Conservation (phyloP, 2,329 filamentous ascomycete species). For the Talaromyces sp. region DNA sequence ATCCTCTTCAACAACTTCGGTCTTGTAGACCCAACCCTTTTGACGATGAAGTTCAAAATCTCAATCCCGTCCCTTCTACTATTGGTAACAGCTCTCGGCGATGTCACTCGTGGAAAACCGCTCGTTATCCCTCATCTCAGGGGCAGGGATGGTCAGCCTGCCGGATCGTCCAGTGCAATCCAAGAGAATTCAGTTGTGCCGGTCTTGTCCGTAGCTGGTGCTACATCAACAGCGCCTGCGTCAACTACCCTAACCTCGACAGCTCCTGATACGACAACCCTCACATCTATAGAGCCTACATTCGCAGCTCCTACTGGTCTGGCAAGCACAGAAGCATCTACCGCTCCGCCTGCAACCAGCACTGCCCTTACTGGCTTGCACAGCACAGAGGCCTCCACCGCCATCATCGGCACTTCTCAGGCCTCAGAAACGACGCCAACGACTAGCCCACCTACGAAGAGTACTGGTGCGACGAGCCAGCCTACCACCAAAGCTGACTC, state of each 20-base stretch:
- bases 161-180: neutral
- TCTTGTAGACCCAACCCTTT: neutral
- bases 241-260: neutral
- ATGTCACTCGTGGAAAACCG: neutral
- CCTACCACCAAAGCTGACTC: neutral
- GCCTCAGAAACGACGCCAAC: neutral
- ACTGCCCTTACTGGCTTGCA: neutral
- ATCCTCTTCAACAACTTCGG: neutral
- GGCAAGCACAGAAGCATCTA: neutral
- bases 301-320: neutral
- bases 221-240: neutral
- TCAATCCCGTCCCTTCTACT: neutral
- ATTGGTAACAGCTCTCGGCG: neutral
- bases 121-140: neutral
- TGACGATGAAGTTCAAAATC: neutral
- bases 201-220: neutral
- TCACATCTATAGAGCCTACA: neutral
- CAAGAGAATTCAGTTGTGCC: slow-evolving; percentile 1
- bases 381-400: neutral
- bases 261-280: neutral
- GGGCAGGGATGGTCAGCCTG: neutral
- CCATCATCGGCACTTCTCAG: neutral
- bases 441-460: neutral
- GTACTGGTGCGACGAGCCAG: neutral
- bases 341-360: neutral